A percentile compares a stretch with the other conserved stretches of the same genome.
phyloP scores from a whole-genome alignment of 441 rosid genomes.

The Macaranga tanarius region DNA sequence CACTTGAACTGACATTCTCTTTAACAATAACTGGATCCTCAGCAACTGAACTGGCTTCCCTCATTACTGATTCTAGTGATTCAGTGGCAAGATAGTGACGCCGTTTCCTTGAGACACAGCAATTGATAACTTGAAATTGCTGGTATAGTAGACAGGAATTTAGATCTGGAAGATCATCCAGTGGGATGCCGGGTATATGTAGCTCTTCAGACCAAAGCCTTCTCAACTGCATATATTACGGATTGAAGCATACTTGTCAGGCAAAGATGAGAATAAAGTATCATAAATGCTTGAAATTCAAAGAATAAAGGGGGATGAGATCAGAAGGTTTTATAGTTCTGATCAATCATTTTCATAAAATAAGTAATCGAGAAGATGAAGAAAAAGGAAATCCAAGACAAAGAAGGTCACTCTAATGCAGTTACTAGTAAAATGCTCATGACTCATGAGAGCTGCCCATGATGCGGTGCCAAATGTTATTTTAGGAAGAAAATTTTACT shows the following conservation, averaged over 20 bases:
- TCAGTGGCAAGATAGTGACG: slow-evolving; percentile 53
- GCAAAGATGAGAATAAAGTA: slow-evolving; percentile 14
- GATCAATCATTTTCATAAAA: neutral
- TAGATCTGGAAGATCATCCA: slow-evolving; percentile 70
- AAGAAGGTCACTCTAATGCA: neutral
- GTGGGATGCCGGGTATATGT: slow-evolving; percentile 73
- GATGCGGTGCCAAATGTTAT: neutral
- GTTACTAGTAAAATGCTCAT: neutral
- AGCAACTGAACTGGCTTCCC: slow-evolving; percentile 42
- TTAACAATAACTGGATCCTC: slow-evolving; percentile 41
- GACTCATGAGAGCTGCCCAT: neutral
- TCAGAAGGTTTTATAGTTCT: too few relatives aligned
- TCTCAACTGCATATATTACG: slow-evolving; percentile 57
- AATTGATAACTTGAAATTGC: slow-evolving; percentile 86
- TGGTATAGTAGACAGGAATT: slow-evolving; percentile 85
- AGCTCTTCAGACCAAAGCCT: slow-evolving; percentile 79
- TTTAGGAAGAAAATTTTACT: too few relatives aligned
- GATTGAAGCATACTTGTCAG: slow-evolving; percentile 25
- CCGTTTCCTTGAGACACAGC: slow-evolving; percentile 83
- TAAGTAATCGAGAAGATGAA: neutral
- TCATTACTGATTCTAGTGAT: slow-evolving; percentile 67
- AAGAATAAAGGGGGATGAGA: neutral
- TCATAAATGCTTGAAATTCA: slow-evolving; percentile 12
- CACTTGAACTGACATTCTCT: slow-evolving; percentile 28
- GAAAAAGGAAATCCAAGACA: neutral